Evolutionary conservation across 176 grass and related monocot genomes (phyloP).

Genomic region (Aechmea fasciata): DNA sequence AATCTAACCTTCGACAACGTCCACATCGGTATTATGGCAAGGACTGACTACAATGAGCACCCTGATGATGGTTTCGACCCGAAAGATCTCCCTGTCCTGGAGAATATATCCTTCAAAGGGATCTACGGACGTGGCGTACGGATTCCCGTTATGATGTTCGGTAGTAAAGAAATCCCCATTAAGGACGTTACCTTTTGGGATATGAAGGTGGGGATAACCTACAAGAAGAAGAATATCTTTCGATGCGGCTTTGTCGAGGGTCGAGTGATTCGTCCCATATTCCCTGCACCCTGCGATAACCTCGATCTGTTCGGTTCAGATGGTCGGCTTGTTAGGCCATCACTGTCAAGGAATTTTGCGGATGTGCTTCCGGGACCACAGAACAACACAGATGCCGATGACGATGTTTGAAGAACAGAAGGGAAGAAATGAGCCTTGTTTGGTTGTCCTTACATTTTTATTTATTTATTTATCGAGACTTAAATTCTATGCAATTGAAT

Average conservation of each 20-base stretch:
- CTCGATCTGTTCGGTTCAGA: slow-evolving; percentile 46
- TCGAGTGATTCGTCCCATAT: slow-evolving; percentile 46
- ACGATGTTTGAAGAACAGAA: slow-evolving; percentile 50
- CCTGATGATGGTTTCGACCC: slow-evolving; percentile 64
- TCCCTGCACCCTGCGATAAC: slow-evolving; percentile 75
- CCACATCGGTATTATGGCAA: slow-evolving; percentile 55
- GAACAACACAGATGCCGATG: slow-evolving; percentile 65
- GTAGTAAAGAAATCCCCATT: slow-evolving; percentile 70
- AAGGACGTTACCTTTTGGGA: slow-evolving; percentile 55
- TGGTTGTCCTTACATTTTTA: no score
- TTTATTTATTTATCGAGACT: no score
- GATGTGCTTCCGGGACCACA: slow-evolving; percentile 27
- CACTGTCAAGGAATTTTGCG: slow-evolving; percentile 30
- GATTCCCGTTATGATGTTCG: slow-evolving; percentile 77
- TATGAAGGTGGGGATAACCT: slow-evolving; percentile 75
- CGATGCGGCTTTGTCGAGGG: slow-evolving; percentile 72
- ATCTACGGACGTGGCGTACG: slow-evolving; percentile 71
- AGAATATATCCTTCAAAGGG: slow-evolving; percentile 51
- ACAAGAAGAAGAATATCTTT: slow-evolving; percentile 97
- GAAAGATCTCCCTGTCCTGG: slow-evolving; percentile 45
- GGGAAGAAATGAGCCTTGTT: no score
- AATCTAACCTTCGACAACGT: slow-evolving; percentile 72
- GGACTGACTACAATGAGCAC: slow-evolving; percentile 86
- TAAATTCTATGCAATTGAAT: no score
- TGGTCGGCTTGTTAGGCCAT: slow-evolving; percentile 48